Evolutionary conservation across 2,329 filamentous ascomycete species (phyloP).

Genomic region (Beauveria sp.): DNA sequence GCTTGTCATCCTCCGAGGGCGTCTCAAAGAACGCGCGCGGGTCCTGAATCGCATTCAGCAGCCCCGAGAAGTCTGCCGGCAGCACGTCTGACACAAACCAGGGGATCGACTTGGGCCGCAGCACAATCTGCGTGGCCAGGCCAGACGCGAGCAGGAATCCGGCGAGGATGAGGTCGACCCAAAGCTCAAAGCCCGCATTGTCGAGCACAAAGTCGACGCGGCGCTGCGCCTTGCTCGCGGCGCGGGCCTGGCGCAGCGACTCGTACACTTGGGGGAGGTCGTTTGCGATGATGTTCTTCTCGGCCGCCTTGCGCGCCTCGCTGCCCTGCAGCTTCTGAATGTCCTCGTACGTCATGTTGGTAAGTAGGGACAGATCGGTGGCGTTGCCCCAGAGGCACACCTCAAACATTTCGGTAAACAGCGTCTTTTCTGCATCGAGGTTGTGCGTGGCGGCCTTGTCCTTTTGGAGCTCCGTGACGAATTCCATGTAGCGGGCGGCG

Average conservation of each 20-base stretch:
- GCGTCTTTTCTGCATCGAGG: conserved; percentile 62
- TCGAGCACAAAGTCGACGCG: conserved; percentile 92
- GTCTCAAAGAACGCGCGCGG: conserved; percentile 74
- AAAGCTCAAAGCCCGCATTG: conserved; percentile 95
- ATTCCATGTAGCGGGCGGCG: conserved; percentile 67
- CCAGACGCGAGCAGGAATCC: conserved; percentile 81
- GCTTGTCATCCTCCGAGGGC: conserved; percentile 58
- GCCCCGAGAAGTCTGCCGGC: conserved; percentile 74
- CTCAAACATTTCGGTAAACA: conserved; percentile 91
- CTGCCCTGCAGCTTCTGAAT: conserved; percentile 94
- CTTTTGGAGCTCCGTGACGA: conserved; percentile 58
- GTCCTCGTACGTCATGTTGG: conserved; percentile 85
- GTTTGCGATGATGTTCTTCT: conserved; percentile 89
- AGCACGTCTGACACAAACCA: conserved; percentile 98
- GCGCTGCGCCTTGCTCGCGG: conserved; percentile 56
- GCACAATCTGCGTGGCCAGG: conserved; percentile 76
- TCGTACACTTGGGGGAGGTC: conserved; percentile 69
- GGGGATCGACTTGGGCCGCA: conserved; percentile 90
- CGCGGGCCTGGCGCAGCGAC: conserved; percentile 56
- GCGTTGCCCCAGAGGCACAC: conserved; percentile 97
- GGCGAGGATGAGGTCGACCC: conserved; percentile 86
- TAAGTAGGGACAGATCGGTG: conserved; percentile 86
- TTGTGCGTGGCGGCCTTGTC: conserved; percentile 46
- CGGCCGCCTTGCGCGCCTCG: conserved; percentile 74
- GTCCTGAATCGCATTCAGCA: conserved; percentile 71